A percentile compares a stretch with the other conserved stretches of the same genome.
phyloP scores from a whole-genome alignment of 2,329 filamentous ascomycete genomes.

The Capronia epimyces region DNA sequence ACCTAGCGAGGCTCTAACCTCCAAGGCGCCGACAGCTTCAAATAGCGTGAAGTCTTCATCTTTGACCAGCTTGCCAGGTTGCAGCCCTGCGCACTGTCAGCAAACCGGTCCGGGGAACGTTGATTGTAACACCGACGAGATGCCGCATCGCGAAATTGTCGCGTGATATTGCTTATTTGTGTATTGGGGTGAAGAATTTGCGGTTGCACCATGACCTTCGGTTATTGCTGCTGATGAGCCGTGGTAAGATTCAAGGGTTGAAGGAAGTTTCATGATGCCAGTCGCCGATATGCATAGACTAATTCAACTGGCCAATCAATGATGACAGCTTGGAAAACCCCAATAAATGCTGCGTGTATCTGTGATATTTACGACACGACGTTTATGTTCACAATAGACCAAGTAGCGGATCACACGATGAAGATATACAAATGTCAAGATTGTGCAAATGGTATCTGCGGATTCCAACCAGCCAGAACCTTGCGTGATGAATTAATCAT shows the following conservation, averaged over 20 bases:
- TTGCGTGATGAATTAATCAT: neutral
- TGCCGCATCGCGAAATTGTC: constrained; percentile 49
- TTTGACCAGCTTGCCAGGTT: constrained; percentile 80
- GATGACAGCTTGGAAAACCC: neutral
- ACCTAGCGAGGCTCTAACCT: constrained; percentile 40
- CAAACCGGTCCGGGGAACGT: neutral
- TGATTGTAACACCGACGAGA: constrained; percentile 40
- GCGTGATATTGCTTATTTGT: constrained; percentile 48
- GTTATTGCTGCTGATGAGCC: neutral
- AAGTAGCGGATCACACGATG: too few species aligned
- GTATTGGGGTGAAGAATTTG: constrained; percentile 21
- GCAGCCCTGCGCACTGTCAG: constrained; percentile 12
- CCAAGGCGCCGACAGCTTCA: constrained; percentile 75
- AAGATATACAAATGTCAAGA: neutral
- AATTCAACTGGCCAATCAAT: too few species aligned
- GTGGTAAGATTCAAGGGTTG: neutral
- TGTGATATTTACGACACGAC: too few species aligned
- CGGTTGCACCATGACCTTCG: constrained; percentile 19
- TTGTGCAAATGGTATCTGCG: neutral
- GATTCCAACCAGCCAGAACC: neutral
- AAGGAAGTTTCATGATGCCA: neutral
- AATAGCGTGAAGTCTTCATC: constrained; percentile 93
- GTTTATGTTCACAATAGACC: too few species aligned
- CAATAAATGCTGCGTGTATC: too few species aligned
- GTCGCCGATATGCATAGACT: too few species aligned